Conservation (phyloP, 2,329 filamentous ascomycete genomes). For the Aspergillus calidoustus region DNA sequence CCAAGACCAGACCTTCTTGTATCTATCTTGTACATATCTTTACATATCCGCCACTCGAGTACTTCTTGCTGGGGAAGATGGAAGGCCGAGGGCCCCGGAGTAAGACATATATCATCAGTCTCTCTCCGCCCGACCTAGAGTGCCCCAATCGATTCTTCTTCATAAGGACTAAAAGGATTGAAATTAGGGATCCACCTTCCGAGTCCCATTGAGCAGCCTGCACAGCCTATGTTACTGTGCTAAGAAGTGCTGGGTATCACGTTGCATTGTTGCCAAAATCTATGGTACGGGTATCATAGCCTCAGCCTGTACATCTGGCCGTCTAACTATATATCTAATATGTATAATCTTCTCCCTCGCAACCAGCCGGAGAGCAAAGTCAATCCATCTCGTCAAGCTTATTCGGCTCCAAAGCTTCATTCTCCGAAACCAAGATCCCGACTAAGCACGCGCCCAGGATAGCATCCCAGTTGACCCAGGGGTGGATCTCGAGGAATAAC, state of each 20-base stretch:
- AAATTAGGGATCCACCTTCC: neutral
- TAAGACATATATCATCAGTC: too few relatives aligned
- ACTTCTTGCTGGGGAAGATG: too few relatives aligned
- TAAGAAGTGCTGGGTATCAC: neutral
- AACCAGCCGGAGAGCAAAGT: constrained; percentile 19
- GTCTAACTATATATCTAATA: neutral
- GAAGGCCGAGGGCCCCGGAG: too few relatives aligned
- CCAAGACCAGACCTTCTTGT: too few relatives aligned
- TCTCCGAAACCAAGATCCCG: constrained; percentile 63
- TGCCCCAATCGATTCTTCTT: too few relatives aligned
- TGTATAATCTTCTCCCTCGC: neutral
- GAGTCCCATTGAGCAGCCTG: too few relatives aligned
- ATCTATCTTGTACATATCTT: too few relatives aligned
- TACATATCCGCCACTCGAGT: too few relatives aligned
- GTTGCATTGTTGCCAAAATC: neutral
- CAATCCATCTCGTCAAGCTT: constrained; percentile 65
- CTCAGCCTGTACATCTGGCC: neutral
- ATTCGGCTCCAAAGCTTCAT: constrained; percentile 45
- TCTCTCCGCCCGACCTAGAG: too few relatives aligned
- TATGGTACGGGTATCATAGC: constrained; percentile 15
- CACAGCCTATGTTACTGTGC: too few relatives aligned
- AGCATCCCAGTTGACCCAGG: constrained; percentile 72
- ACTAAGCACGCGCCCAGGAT: constrained; percentile 66
- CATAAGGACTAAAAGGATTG: too few relatives aligned
- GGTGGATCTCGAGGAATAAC: constrained; percentile 67